These are phyloP conservation scores for Cynanchum wilfordii DNA, from an alignment of 257 asterid genomes.

Conservation along the genomic window DNA sequence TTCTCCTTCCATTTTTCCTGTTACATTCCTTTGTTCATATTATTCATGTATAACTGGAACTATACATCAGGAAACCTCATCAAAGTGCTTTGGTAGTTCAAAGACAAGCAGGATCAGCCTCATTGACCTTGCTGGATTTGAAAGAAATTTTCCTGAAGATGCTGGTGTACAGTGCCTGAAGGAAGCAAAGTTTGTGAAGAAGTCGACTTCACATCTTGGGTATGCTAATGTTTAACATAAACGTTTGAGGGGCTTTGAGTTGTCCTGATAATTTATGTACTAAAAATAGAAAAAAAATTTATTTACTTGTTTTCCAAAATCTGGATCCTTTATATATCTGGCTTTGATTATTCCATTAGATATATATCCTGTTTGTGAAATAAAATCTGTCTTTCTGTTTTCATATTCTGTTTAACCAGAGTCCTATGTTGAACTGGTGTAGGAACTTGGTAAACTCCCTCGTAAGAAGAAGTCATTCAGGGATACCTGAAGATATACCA, in stretches of 20 bases:
- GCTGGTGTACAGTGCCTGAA: slow-evolving; percentile 59
- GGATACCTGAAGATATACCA: slow-evolving; percentile 39
- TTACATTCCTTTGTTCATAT: neutral
- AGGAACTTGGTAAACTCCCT: slow-evolving; percentile 68
- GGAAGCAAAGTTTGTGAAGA: slow-evolving; percentile 82
- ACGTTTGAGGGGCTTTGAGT: neutral
- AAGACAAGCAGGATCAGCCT: slow-evolving; percentile 84
- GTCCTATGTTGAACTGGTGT: slow-evolving; percentile 14
- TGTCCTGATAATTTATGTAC: neutral
- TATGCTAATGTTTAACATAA: slow-evolving; percentile 36
- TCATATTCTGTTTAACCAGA: neutral
- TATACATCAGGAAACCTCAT: slow-evolving; percentile 68
- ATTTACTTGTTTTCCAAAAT: neutral
- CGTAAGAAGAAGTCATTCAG: slow-evolving; percentile 38
- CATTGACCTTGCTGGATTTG: slow-evolving; percentile 92
- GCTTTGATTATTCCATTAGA: neutral
- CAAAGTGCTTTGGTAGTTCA: slow-evolving; percentile 88
- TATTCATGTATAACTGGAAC: neutral
- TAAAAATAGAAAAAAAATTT: neutral
- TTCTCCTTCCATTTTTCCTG: too few relatives aligned
- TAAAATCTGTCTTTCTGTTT: neutral
- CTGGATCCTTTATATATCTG: neutral
- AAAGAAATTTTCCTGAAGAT: slow-evolving; percentile 58
- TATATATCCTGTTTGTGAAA: neutral
- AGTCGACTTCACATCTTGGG: slow-evolving; percentile 92